phyloP scores from a whole-genome alignment of 208 protist species.

The Leishmania tropica region DNA sequence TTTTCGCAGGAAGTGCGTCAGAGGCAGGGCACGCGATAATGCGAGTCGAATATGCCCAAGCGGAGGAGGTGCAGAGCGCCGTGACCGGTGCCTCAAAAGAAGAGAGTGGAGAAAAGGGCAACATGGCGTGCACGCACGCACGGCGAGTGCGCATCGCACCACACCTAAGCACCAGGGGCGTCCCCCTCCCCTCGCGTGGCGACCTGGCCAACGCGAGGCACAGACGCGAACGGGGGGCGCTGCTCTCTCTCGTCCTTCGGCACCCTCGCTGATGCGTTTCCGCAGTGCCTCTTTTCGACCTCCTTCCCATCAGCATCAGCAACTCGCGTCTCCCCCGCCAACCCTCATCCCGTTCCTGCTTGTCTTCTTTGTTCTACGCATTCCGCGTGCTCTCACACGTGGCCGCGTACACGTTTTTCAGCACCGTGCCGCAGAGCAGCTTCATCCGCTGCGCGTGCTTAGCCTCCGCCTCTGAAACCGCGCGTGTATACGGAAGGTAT shows the following conservation, averaged over 20 bases:
- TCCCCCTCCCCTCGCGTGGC: not conserved
- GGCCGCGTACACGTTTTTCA: slow-evolving; percentile 60
- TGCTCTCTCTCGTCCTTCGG: not conserved
- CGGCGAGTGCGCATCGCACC: not conserved
- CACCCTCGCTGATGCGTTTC: not conserved
- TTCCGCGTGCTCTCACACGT: slow-evolving; percentile 22
- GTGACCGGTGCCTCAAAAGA: not conserved
- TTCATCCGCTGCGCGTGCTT: slow-evolving; percentile 49
- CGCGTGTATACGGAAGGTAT: slow-evolving; percentile 40
- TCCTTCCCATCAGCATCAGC: too few species aligned
- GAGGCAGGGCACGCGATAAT: too few species aligned
- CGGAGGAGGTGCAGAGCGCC: not conserved
- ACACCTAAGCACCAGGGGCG: not conserved
- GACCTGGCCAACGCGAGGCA: not conserved
- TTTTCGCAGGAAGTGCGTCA: not conserved
- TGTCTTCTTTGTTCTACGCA: not conserved
- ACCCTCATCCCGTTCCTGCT: not conserved
- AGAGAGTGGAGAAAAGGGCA: not conserved
- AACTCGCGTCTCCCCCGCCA: not conserved
- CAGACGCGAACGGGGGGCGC: not conserved
- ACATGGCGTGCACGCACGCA: not conserved
- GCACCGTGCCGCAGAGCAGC: slow-evolving; percentile 56
- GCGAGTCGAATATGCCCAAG: not conserved
- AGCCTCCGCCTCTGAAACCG: slow-evolving; percentile 49
- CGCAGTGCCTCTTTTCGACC: not conserved